These are phyloP conservation scores for Phytophthora aleatoria DNA, from an alignment of 352 stramenopile species.

Conservation along the genomic window DNA sequence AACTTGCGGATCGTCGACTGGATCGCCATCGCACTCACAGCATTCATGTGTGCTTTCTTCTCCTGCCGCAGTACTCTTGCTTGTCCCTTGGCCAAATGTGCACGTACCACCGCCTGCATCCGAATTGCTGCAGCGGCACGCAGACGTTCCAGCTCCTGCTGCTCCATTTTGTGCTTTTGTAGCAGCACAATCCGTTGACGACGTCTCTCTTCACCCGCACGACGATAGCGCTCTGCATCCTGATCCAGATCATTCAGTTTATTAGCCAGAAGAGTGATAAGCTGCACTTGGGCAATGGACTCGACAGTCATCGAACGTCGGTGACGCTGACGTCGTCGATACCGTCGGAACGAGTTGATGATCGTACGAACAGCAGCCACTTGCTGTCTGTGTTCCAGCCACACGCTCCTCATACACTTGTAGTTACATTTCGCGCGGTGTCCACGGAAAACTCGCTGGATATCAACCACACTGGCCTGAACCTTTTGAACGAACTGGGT, in stretches of 20 bases:
- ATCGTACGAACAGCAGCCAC: constrained; percentile 39
- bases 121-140: constrained; percentile 41
- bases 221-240: constrained; percentile 48
- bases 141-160: constrained; percentile 52
- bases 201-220: constrained; percentile 53
- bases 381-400: constrained; percentile 32
- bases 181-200: constrained; percentile 60
- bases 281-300: constrained; percentile 54
- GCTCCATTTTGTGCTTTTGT: constrained; percentile 56
- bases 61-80: constrained; percentile 40
- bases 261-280: constrained; percentile 47
- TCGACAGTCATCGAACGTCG: constrained; percentile 63
- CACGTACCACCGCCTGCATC: constrained; percentile 58
- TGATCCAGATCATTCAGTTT: constrained; percentile 40
- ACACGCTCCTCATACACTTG: constrained; percentile 17
- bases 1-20: constrained; percentile 74
- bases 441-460: constrained; percentile 61
- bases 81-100: constrained; percentile 43
- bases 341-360: constrained; percentile 50
- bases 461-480: constrained; percentile 42
- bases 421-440: constrained; percentile 51
- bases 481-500: constrained; percentile 38
- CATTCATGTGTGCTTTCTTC: constrained; percentile 56
- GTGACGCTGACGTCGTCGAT: constrained; percentile 46
- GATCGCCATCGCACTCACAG: constrained; percentile 65